Conservation (phyloP, 768 basidiomycete genomes). For the Auricularia heimuer region DNA sequence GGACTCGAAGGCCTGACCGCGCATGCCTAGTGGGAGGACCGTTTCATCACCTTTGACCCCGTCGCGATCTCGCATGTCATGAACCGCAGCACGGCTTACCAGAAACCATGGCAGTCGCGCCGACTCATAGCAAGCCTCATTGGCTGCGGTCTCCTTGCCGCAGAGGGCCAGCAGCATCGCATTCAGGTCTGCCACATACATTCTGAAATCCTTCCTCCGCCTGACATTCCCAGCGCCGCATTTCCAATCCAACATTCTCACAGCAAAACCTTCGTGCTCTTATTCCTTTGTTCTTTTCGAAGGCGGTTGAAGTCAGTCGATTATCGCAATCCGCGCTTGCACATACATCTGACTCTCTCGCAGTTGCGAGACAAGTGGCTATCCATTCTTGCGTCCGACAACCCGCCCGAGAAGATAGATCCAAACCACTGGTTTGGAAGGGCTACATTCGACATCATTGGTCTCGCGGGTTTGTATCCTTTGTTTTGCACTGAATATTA, state of each 20-base stretch:
- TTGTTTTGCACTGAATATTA: too few species aligned
- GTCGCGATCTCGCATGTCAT: conserved; percentile 39
- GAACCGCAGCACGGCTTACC: conserved; percentile 32
- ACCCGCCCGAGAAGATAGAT: conserved; percentile 2
- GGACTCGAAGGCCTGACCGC: background rate
- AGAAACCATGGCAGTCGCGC: conserved; percentile 51
- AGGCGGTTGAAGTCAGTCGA: conserved; percentile 43
- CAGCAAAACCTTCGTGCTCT: conserved; percentile 65
- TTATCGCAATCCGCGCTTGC: background rate
- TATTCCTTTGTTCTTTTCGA: conserved; percentile 61
- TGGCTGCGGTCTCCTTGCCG: conserved; percentile 32
- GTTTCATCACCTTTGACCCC: conserved; percentile 44
- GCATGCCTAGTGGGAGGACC: conserved; percentile 37
- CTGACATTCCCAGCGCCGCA: conserved; percentile 31
- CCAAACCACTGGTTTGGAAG: conserved; percentile 43
- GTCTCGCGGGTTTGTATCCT: conserved; percentile 29
- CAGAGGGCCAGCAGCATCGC: conserved; percentile 30
- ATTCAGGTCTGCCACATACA: conserved; percentile 23
- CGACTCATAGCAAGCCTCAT: conserved; percentile 36
- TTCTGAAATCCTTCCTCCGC: background rate
- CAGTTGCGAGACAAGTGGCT: conserved; percentile 5
- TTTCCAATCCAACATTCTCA: conserved; percentile 71
- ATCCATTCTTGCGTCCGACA: background rate
- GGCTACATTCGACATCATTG: conserved; percentile 55
- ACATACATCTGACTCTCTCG: too few species aligned